These are phyloP conservation scores for Alternaria sp. DNA, from an alignment of 2,329 filamentous ascomycete genomes.

Conservation along the genomic window DNA sequence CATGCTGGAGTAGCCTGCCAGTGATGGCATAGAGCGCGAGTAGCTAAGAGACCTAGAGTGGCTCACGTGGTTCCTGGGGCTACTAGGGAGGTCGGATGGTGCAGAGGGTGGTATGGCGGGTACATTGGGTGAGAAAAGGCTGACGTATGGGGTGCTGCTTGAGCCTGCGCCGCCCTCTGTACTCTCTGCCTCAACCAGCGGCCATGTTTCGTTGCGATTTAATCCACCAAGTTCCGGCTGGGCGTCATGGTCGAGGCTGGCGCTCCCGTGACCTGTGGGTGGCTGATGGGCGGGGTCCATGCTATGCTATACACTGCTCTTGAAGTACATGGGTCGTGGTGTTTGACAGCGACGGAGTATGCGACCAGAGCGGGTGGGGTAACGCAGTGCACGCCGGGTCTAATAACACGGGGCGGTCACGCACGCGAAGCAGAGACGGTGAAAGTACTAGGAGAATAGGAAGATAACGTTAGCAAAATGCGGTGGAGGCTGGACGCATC, in stretches of 20 bases:
- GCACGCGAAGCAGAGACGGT: not conserved
- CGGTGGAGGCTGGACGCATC: constrained; percentile 17
- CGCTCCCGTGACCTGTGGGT: constrained; percentile 23
- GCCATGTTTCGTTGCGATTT: constrained; percentile 25
- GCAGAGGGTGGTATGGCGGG: constrained; percentile 27
- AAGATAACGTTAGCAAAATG: constrained; percentile 10
- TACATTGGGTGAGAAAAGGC: constrained; percentile 40
- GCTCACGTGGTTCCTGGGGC: constrained; percentile 20
- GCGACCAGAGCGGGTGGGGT: constrained; percentile 10
- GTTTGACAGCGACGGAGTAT: not conserved
- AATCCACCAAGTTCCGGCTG: constrained; percentile 10
- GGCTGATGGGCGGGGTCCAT: constrained; percentile 30
- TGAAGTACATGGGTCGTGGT: constrained; percentile 17
- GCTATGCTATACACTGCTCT: constrained; percentile 14
- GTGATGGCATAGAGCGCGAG: constrained; percentile 42
- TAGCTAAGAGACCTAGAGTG: constrained; percentile 31
- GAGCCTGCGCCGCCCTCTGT: constrained; percentile 18
- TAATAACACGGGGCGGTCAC: constrained; percentile 2
- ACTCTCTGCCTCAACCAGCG: constrained; percentile 17
- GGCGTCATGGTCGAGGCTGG: constrained; percentile 21
- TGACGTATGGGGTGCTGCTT: constrained; percentile 30
- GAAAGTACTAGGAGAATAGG: not conserved
- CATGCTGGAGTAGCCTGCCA: constrained; percentile 35
- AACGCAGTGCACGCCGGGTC: constrained; percentile 6
- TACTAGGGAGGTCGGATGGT: constrained; percentile 16